Conservation (phyloP, 2,329 filamentous ascomycete genomes). For the Aspergillus sp. region DNA sequence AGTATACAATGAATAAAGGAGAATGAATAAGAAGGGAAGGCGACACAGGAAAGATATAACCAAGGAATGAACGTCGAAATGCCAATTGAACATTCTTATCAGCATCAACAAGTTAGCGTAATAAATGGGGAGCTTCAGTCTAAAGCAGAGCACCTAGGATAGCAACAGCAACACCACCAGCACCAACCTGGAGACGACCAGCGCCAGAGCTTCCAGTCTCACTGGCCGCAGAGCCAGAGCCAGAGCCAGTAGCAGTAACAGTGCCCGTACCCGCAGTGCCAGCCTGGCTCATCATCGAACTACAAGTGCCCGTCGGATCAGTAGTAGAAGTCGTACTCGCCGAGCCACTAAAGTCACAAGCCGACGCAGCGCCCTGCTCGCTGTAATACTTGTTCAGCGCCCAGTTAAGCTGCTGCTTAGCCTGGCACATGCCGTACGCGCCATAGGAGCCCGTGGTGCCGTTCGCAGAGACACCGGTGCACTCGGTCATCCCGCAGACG, state of each 20-base stretch:
- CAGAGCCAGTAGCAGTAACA: slow-evolving; percentile 25
- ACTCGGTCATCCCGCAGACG: slow-evolving; percentile 43
- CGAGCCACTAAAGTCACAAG: slow-evolving; percentile 45
- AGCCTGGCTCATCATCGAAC: slow-evolving; percentile 39
- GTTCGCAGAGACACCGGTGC: slow-evolving; percentile 41
- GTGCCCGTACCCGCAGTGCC: slow-evolving; percentile 40
- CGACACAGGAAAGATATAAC: no score
- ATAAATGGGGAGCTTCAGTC: no score
- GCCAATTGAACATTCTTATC: no score
- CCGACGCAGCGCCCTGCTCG: slow-evolving; percentile 36
- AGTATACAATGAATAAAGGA: no score
- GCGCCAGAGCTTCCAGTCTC: neutral
- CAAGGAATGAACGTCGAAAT: no score
- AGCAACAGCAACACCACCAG: neutral
- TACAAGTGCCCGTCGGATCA: slow-evolving; percentile 38
- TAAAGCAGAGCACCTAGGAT: neutral
- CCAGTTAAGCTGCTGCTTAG: slow-evolving; percentile 44
- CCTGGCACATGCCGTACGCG: slow-evolving; percentile 48
- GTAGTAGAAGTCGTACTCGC: slow-evolving; percentile 38
- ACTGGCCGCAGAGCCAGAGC: neutral
- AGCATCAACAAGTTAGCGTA: no score
- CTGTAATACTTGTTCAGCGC: slow-evolving; percentile 47
- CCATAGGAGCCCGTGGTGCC: slow-evolving; percentile 44
- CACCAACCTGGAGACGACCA: neutral
- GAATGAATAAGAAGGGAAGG: no score